Evolutionary conservation across 1,284 basidiomycete genomes (phyloP).

Genomic region (Moesziomyces antarcticus): DNA sequence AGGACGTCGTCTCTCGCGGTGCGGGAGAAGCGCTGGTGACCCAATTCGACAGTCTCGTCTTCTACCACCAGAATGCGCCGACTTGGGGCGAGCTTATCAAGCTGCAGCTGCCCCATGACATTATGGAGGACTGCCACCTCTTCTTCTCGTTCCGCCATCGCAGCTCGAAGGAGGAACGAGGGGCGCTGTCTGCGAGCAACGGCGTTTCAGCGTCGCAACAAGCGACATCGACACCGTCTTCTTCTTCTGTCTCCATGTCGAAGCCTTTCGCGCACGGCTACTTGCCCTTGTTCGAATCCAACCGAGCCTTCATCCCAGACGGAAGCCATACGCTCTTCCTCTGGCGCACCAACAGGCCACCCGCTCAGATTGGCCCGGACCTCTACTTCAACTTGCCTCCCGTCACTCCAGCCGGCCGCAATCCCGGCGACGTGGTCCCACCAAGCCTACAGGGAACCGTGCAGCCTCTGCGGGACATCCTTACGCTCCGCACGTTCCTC

Average conservation of each 20-base stretch:
- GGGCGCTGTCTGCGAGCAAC: constrained; percentile 18
- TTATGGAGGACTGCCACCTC: constrained; percentile 83
- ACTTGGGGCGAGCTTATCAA: constrained; percentile 95
- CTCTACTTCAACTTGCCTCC: constrained; percentile 72
- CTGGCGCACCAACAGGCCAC: constrained; percentile 54
- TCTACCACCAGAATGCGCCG: constrained; percentile 70
- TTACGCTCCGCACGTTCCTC: constrained; percentile 86
- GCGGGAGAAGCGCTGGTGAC: constrained; percentile 83
- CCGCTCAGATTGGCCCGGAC: constrained; percentile 73
- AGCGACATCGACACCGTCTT: constrained; percentile 10
- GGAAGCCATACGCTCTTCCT: constrained; percentile 80
- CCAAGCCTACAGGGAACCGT: constrained; percentile 51
- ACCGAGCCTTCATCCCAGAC: constrained; percentile 85
- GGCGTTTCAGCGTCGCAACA: constrained; percentile 9
- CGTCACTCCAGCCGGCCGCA: constrained; percentile 75
- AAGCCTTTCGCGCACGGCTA: constrained; percentile 89
- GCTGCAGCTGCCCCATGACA: constrained; percentile 77
- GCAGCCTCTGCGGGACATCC: constrained; percentile 73
- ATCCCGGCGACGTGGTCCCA: constrained; percentile 61
- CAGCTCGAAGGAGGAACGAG: constrained; percentile 69
- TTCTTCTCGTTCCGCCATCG: constrained; percentile 94
- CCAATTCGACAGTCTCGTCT: constrained; percentile 86
- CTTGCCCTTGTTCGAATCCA: constrained; percentile 84
- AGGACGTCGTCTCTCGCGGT: constrained; percentile 82
- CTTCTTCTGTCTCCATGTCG: constrained; percentile 11